Conservation (phyloP, 2,329 filamentous ascomycete genomes). For the Lizonia empirigonia region DNA sequence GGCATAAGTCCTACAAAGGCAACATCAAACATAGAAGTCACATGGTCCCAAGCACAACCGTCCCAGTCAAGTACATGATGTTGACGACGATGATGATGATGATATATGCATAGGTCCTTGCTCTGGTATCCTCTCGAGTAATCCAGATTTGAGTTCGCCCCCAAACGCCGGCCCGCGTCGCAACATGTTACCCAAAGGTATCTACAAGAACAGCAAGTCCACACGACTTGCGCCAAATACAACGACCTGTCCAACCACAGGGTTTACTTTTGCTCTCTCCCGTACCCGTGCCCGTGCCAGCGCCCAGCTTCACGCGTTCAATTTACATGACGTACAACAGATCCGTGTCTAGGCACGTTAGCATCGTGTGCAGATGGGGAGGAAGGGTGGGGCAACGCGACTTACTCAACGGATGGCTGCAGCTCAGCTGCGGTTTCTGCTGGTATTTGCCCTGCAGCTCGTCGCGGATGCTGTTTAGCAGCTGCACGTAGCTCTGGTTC, state of each 20-base stretch:
- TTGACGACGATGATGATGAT: background rate
- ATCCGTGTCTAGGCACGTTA: constrained; percentile 22
- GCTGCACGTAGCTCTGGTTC: constrained; percentile 92
- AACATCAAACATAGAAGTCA: constrained; percentile 6
- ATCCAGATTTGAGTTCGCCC: background rate
- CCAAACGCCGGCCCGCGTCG: background rate
- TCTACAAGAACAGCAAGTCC: constrained; percentile 1
- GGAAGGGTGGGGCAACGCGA: background rate
- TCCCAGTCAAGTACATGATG: too few relatives aligned
- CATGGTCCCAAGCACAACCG: background rate
- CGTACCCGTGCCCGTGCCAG: too few relatives aligned
- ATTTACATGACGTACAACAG: constrained; percentile 26
- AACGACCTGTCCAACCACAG: background rate
- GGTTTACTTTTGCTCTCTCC: too few relatives aligned
- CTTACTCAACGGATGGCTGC: constrained; percentile 91
- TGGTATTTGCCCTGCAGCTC: constrained; percentile 84
- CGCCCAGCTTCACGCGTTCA: too few relatives aligned
- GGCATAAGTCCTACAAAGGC: constrained; percentile 13
- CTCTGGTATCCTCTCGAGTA: background rate
- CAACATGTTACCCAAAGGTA: constrained; percentile 3
- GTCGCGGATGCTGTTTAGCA: constrained; percentile 94
- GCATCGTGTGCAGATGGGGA: background rate
- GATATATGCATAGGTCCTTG: background rate
- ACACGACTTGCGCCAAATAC: background rate
- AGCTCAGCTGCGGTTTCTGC: constrained; percentile 95